A percentile compares a stretch with the other conserved stretches of the same genome.
phyloP scores from a whole-genome alignment of 1,284 basidiomycete genomes.

The Moniliophthora roreri region DNA sequence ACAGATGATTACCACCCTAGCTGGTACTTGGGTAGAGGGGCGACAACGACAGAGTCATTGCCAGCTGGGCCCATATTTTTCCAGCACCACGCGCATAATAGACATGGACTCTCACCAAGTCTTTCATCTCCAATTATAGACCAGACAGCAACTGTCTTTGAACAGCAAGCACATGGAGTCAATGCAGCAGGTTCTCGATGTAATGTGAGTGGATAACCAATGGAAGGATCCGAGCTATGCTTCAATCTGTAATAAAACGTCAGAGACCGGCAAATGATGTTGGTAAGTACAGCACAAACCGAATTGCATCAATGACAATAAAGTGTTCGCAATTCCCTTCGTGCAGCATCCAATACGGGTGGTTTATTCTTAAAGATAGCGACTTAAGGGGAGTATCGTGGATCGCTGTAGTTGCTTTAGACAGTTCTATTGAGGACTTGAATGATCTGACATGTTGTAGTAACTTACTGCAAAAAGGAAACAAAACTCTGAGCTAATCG shows the following conservation, averaged over 20 bases:
- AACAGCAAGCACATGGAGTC: constrained; percentile 66
- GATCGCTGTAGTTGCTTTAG: constrained; percentile 46
- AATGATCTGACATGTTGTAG: constrained; percentile 35
- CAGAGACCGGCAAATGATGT: neutral
- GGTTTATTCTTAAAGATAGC: constrained; percentile 58
- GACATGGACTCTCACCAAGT: constrained; percentile 73
- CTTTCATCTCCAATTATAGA: constrained; percentile 69
- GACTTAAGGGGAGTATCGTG: constrained; percentile 48
- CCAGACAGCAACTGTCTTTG: constrained; percentile 65
- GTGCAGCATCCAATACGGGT: constrained; percentile 82
- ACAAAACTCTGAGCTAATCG: no score
- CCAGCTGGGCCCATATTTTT: constrained; percentile 57
- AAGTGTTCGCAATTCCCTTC: constrained; percentile 81
- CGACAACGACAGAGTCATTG: constrained; percentile 44
- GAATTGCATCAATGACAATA: constrained; percentile 68
- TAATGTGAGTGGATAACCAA: constrained; percentile 64
- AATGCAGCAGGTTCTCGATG: constrained; percentile 62
- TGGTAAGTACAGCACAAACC: constrained; percentile 45
- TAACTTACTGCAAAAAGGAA: constrained; percentile 49
- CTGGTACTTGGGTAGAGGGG: constrained; percentile 50
- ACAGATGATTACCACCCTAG: constrained; percentile 23
- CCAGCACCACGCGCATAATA: constrained; percentile 75
- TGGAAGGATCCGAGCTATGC: constrained; percentile 52
- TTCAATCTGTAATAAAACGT: constrained; percentile 42
- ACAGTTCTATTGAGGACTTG: constrained; percentile 21